Evolutionary conservation across 2,329 filamentous ascomycete species (phyloP).

Genomic region (Botrytis fragariae): DNA sequence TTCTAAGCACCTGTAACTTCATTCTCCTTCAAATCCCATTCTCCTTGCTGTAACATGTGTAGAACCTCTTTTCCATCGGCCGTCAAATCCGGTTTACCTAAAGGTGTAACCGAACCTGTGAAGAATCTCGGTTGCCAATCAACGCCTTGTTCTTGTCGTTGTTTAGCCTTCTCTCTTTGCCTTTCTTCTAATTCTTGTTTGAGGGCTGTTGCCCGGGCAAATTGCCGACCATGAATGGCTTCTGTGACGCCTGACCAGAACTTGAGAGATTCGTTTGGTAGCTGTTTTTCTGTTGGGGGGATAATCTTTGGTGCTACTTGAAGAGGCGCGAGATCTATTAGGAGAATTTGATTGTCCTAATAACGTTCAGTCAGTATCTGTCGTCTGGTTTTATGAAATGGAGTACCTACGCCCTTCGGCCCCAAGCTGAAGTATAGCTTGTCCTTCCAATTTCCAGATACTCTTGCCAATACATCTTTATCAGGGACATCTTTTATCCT

Average conservation of each 20-base stretch:
- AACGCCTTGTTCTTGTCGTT: constrained; percentile 66
- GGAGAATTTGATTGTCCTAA: constrained; percentile 62
- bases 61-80: constrained; percentile 59
- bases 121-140: constrained; percentile 91
- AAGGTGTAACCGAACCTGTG: constrained; percentile 55
- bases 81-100: constrained; percentile 62
- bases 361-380: constrained; percentile 36
- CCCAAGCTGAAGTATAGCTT: constrained; percentile 61
- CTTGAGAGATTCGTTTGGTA: constrained; percentile 83
- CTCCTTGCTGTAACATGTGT: constrained; percentile 51
- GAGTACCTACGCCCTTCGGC: constrained; percentile 53
- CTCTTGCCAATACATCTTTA: constrained; percentile 74
- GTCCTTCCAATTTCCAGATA: constrained; percentile 85
- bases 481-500: constrained; percentile 84
- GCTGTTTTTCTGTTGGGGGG: constrained; percentile 74
- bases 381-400: constrained; percentile 21
- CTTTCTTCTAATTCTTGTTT: constrained; percentile 91
- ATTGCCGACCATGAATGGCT: constrained; percentile 82
- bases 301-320: constrained; percentile 74
- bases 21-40: constrained; percentile 37
- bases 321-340: constrained; percentile 87
- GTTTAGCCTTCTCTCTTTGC: constrained; percentile 80
- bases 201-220: constrained; percentile 74
- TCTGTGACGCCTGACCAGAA: constrained; percentile 88
- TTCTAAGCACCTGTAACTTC: constrained; percentile 18